phyloP scores from a whole-genome alignment of 2,329 filamentous ascomycete species.

The Monosporascus sp. region DNA sequence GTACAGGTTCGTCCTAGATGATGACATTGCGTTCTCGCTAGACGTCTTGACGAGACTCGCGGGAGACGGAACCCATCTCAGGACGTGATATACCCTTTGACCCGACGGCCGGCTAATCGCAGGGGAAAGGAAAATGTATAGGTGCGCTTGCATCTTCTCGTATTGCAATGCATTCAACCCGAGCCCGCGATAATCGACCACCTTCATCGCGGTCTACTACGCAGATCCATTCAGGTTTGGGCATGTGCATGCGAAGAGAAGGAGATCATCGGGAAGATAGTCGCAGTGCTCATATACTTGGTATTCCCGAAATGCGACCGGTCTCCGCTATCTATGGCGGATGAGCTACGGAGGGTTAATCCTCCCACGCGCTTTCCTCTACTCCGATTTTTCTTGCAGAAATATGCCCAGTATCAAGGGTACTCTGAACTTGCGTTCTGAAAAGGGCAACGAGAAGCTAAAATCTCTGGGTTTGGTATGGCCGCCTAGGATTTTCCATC shows the following conservation, averaged over 20 bases:
- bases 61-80: not conserved
- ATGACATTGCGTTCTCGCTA: constrained; percentile 1
- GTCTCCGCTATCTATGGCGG: not conserved
- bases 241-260: not conserved
- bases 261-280: not conserved
- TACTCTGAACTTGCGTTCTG: not conserved
- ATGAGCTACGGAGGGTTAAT: not conserved
- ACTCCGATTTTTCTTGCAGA: constrained; percentile 2
- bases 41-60: constrained; percentile 1
- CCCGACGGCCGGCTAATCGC: constrained; percentile 4
- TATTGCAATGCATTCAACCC: constrained; percentile 3
- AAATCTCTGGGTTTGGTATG: constrained; percentile 1
- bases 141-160: constrained; percentile 3
- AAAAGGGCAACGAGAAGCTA: not conserved
- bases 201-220: not conserved
- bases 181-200: constrained; percentile 1
- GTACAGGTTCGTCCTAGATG: constrained; percentile 7
- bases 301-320: not conserved
- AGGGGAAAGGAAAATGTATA: constrained; percentile 1
- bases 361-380: constrained; percentile 1
- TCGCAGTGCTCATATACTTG: constrained; percentile 1
- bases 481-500: constrained; percentile 3
- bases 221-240: constrained; percentile 6
- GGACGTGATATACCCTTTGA: constrained; percentile 6
- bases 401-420: not conserved